Percentiles rank a stretch among this genome's conserved stretches.
Conservation (phyloP, 1,139 yeast species). For the Candida sanyaensis region DNA sequence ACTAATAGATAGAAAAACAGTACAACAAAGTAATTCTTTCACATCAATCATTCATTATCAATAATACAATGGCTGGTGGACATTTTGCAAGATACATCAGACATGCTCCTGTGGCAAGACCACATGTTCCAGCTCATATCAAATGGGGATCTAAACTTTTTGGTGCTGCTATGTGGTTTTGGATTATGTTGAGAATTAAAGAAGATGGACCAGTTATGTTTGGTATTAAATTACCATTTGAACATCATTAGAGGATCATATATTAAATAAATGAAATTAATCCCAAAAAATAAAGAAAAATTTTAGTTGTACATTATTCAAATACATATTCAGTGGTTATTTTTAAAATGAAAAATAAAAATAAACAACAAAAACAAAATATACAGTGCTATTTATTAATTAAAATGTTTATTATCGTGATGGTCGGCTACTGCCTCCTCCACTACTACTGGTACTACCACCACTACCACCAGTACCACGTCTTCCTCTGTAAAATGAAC, state of each 20-base stretch:
- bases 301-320: neutral
- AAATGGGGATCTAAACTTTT: constrained; percentile 62
- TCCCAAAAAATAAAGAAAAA: neutral
- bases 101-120: constrained; percentile 55
- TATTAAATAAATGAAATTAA: neutral
- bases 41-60: neutral
- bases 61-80: constrained; percentile 39
- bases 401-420: neutral
- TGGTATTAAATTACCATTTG: constrained; percentile 48
- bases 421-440: constrained; percentile 1
- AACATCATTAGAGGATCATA: constrained; percentile 26
- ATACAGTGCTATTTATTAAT: constrained; percentile 1
- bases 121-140: constrained; percentile 56
- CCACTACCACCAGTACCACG: constrained; percentile 5
- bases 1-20: neutral
- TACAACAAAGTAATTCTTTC: too few relatives aligned
- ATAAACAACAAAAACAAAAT: neutral
- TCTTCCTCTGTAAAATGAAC: constrained; percentile 2
- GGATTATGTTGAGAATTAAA: constrained; percentile 76
- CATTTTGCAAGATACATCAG: constrained; percentile 50
- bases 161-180: constrained; percentile 89
- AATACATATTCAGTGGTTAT: constrained; percentile 1
- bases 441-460: neutral
- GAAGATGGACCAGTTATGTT: constrained; percentile 67
- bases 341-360: neutral